Evolutionary conservation across 139 green algal genomes (phyloP), one percentile per base, ranked within the genome.

Genomic region (Gonium pectorale): DNA sequence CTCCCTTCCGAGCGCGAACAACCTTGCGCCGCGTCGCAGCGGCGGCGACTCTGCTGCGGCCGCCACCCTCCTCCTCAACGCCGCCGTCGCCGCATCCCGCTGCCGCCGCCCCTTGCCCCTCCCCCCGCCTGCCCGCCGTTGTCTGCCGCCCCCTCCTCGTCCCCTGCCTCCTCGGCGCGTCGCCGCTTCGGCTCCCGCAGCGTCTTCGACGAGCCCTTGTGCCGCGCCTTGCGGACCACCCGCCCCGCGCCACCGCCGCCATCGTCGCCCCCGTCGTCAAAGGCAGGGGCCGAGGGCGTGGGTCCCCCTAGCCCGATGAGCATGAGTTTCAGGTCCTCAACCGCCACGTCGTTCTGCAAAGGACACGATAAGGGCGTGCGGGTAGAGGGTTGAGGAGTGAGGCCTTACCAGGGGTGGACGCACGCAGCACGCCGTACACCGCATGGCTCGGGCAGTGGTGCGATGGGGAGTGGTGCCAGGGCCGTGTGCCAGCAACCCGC

Each of bases 251-350:
- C 17, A 17, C 49, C 49, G 49, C 13, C 49, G 13, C 49, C 49
- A 56, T 56, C 49, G 17, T 13, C 49, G 13, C 13, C 49, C 13
- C 17, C 49, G 49, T 56, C 49, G 17, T 56, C 49, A 26, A 17
- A 13, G 17, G 13, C 13, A 17, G 13, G 13, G 49, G 49, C 49
- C 49, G 13, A 17, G 17, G 13, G 13, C 49, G 49, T 13, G 49
- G 49, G 49, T 56, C 56, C 56, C 17, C 67, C 67, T 40, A 73
- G 6, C 21, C 67, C 67, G 40, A 73, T 73, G 67, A 73, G 67
- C 11, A 54, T 35, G n/a, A 73, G 40, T 26, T 73, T 73, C 3
- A 73, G 37, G 26, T 73, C 67, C n/a, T 73, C 67, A 33, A 73
- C 38, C 19, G 67, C 67, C 37, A 73, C 67, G 5, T 44, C 67